Conservation (phyloP, 257 asterid species). For the Solanum paucissectum region DNA sequence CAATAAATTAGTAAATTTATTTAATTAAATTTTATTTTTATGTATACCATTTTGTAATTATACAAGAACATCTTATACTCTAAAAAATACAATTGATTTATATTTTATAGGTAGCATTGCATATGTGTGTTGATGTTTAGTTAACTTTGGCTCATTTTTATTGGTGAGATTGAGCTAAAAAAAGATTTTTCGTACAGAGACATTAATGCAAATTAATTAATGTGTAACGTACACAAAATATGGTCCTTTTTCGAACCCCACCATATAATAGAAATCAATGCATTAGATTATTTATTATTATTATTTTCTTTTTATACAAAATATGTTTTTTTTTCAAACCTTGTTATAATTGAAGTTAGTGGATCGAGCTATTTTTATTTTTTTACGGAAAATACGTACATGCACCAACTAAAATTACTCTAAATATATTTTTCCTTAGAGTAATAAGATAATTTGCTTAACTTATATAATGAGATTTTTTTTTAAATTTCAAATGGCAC, state of each 20-base stretch:
- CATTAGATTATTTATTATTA: not conserved
- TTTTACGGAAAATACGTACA: too few relatives aligned
- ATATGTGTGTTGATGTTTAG: not conserved
- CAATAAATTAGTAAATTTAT: not conserved
- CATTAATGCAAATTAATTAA: not conserved
- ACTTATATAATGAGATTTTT: too few relatives aligned
- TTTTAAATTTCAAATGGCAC: too few relatives aligned
- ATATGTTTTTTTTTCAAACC: not conserved
- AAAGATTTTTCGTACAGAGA: not conserved
- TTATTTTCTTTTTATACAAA: not conserved
- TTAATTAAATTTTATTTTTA: not conserved
- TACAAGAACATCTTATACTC: not conserved
- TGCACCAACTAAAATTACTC: too few relatives aligned
- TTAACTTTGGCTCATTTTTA: not conserved
- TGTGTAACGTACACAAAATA: not conserved
- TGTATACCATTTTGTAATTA: not conserved
- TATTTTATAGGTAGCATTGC: not conserved
- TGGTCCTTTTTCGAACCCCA: not conserved
- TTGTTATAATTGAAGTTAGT: not conserved
- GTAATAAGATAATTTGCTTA: too few relatives aligned
- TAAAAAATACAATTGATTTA: too few relatives aligned
- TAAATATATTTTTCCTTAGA: too few relatives aligned
- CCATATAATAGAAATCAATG: not conserved
- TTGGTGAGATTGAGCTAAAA: not conserved
- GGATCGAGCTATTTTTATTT: not conserved